Evolutionary conservation across 306 rosid species (phyloP), one percentile per base, ranked within the genome.

Genomic region (Prunus davidiana): DNA sequence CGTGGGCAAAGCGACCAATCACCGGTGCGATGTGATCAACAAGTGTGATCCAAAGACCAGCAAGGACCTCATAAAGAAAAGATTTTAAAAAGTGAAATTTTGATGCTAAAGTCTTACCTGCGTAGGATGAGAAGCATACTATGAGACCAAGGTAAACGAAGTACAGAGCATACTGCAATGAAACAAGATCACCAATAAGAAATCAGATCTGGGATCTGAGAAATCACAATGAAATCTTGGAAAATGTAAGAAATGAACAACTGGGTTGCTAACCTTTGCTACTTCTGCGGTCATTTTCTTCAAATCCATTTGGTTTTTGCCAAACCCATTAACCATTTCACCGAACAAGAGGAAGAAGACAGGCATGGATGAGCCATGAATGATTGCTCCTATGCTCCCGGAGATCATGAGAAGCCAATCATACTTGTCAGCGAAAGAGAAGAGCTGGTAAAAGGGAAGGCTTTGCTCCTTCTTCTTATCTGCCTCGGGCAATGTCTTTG

Each of bases 321-420:
- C 97, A 70, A 95, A 95, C 57, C 99, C 97, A 67, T 95, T 95
- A 54, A 95, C 97, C 99, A 95, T 95, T 88, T 95, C 79, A 70
- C 99, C 99, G 56, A 95, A 95, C 25, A 95, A 86, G 30, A 95
- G 92, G 69, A 95, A 96, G 91, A 96, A 96, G 66, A 96, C 88
- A 0, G 99, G 99, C 98, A 92, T 96, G 77, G 99, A 96, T 11
- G 99, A 91, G 78, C 99, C 99, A 78, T 96, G 99, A 71, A 96
- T 55, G 30, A 96, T 78, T 71, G 99, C 99, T 38, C 99, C 99
- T 9, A 96, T 12, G 84, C 93, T 92, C 1, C 99, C 99, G 3
- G 87, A 74, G 78, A 78, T 78, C 99, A 96, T 96, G 24, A 96
- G 90, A 38, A 88, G 56, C 50, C 72, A 88, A 57, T 96, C 99